Base-by-base conservation (phyloP, 352 stramenopile species). In the Aphanomyces stellatus region DNA sequence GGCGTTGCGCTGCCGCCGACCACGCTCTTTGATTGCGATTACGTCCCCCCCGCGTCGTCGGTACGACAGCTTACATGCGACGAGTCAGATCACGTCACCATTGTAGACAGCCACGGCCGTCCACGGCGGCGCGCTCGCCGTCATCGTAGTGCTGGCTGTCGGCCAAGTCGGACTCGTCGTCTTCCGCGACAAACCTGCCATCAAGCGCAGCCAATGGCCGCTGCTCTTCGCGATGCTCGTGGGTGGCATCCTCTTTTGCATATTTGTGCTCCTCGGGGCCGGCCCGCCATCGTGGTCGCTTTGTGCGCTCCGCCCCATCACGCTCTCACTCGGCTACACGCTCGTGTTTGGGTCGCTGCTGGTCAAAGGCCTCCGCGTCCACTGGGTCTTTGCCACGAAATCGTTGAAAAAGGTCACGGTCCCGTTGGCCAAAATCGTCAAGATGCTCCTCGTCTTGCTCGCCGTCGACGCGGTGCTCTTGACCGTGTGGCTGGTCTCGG, bases 191-290 rank as follows among this genome's bases (percentile, higher is more conserved):
- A 71, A 55, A 15, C 78, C 80, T 0, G 75, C 86, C 28, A 74
- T 89, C 66, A 88, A 88, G 62, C 77, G 82, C n/a, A 87, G 80
- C 0, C 82, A 90, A 66, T 87, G 75, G 55, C 76, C 88, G 56
- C 77, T 90, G 30, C 53, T 90, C 0, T 53, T 79, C 11, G 60
- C 76, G 11, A 19, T 88, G 72, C 55, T 90, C 4, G 55, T 76
- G 3, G 81, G 80, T 1, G 76, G 72, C 3, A 63, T 87, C 25
- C 48, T 84, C 28, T 75, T 88, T 53, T 87, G 75, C 46, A 57
- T 30, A 6, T 71, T 72, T 0, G 65, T 74, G 0, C 27, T 83
- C 3, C 37, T 78, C 0, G 87, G 87, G 35, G 78, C 70, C 22
- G 81, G 80, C 0, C 30, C 66, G 10, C 81, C 81, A 0, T 82